These are phyloP conservation scores for Penicillium steckii DNA, from an alignment of 495 filamentous ascomycete genomes.

Conservation along the genomic window DNA sequence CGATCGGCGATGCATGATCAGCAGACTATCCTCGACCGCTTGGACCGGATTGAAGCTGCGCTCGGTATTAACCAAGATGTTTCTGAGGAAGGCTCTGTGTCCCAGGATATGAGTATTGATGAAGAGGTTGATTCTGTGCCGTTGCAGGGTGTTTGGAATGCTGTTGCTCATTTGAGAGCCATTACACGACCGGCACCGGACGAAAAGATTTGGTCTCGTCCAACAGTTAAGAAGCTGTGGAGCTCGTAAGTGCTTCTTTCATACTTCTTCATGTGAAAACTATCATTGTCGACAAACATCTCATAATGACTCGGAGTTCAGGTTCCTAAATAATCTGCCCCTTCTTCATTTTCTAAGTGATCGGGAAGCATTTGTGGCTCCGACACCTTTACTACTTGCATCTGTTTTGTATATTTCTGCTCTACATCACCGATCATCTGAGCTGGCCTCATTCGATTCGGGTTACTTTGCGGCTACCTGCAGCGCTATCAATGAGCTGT, in stretches of 20 bases:
- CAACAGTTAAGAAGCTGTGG: conserved; percentile 34
- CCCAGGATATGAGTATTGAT: conserved; percentile 5
- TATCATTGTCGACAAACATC: too few species aligned
- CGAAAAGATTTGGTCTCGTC: conserved; percentile 32
- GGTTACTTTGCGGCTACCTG: conserved; percentile 37
- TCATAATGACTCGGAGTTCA: conserved; percentile 2
- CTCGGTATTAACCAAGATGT: conserved; percentile 26
- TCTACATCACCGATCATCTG: conserved; percentile 28
- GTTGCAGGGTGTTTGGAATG: conserved; percentile 28
- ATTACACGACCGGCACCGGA: conserved; percentile 28
- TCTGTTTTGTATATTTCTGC: conserved; percentile 42
- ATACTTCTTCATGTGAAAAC: neutral
- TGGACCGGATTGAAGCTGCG: conserved; percentile 37
- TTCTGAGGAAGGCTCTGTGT: neutral
- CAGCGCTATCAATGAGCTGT: conserved; percentile 34
- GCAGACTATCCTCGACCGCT: conserved; percentile 32
- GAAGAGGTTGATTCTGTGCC: conserved; percentile 15
- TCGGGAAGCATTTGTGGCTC: conserved; percentile 29
- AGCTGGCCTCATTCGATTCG: conserved; percentile 23
- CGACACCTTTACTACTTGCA: conserved; percentile 37
- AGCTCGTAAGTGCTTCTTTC: conserved; percentile 25
- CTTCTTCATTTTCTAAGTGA: conserved; percentile 40
- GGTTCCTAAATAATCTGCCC: conserved; percentile 38
- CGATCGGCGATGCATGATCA: conserved; percentile 11
- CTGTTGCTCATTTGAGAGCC: conserved; percentile 27